Base-by-base conservation (phyloP, 208 protist species). In the Acanthamoeba culbertsoni region DNA sequence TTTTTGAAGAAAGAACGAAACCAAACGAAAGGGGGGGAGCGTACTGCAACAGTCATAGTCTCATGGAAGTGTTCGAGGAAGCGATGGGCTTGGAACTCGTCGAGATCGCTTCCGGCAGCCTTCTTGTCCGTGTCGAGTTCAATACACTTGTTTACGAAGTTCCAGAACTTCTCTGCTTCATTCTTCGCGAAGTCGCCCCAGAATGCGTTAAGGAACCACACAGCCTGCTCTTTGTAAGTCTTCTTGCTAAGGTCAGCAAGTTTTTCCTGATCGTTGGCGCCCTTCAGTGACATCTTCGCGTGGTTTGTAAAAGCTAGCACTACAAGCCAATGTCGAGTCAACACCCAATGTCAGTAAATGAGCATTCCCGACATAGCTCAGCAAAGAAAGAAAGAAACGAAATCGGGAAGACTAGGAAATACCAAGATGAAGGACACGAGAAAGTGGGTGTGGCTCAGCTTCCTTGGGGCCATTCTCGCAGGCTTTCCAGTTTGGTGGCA, bases 131-230 rank as follows among this genome's bases (percentile, higher is more conserved):
- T 51, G 31, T 91, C 84, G 20, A 91, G 57, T 23, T 45, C 84
- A 26, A 71, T 46, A n/a, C 33, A 71, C 84, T 91, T 59, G 84
- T 16, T n/a, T 5, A 51, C 43, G 53, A 71, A 91, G n/a, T 59
- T 51, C 84, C 84, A 91, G 55, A 91, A 46, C 48, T 91, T 91
- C n/a, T 68, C 55, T 23, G 84, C 84, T 2, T 91, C 84, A 20
- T 91, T 35, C 84, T 91, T 68, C 14, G 84, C 40, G 1, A 35
- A 79, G 18, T 79, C 40, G 2, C 43, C 43, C 84, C 84, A 91
- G 51, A 91, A 91, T 10, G 84, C 48, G 57, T 91, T 91, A 20
- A 91, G 57, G 84, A 91, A 91, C 84, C 84, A 91, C 84, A 91
- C 84, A 14, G 84, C 84, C 84, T 91, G 84, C 35, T 86, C 73